phyloP scores from a whole-genome alignment of 306 rosid species.

The Pterocarpus macrocarpus region DNA sequence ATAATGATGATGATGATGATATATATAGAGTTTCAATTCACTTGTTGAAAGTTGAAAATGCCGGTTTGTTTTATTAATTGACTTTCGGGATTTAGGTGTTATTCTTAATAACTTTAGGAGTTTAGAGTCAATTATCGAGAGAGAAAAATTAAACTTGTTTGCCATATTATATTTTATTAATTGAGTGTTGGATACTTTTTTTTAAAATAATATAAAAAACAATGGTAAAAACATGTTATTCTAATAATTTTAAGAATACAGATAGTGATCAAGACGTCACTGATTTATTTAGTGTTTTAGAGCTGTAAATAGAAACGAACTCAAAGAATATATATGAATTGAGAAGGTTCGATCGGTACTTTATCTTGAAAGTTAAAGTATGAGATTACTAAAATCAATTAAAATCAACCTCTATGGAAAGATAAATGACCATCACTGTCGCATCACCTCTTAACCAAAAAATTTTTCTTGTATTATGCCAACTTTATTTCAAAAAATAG shows the following conservation, averaged over 20 bases:
- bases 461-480: neutral
- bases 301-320: neutral
- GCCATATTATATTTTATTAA: too few relatives aligned
- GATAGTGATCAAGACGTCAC: neutral
- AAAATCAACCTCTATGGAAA: neutral
- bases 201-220: too few relatives aligned
- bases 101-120: too few relatives aligned
- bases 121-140: too few relatives aligned
- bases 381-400: neutral
- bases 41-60: too few relatives aligned
- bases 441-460: neutral
- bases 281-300: neutral
- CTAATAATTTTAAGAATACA: neutral
- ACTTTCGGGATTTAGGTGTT: too few relatives aligned
- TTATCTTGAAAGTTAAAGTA: neutral
- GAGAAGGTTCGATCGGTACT: neutral
- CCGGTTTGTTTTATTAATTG: too few relatives aligned
- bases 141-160: too few relatives aligned
- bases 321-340: neutral
- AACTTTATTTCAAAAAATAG: neutral
- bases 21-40: too few relatives aligned
- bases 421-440: neutral
- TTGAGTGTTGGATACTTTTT: too few relatives aligned
- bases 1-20: too few relatives aligned
- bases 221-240: too few relatives aligned